phyloP scores from a whole-genome alignment of 2,329 filamentous ascomycete species.

The Neopestalotiopsis rosae region DNA sequence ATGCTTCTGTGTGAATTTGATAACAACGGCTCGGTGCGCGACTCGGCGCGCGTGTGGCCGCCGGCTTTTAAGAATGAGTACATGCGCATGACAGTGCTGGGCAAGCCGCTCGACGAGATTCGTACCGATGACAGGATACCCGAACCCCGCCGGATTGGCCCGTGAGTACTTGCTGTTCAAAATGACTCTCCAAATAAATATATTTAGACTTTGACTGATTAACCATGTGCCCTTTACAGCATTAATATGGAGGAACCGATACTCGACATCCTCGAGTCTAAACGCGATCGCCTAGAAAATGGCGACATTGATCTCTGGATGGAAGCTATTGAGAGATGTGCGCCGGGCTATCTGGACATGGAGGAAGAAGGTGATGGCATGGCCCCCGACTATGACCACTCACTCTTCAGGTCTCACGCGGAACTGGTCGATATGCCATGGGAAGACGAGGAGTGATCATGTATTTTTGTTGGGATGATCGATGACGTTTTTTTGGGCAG shows the following conservation, averaged over 20 bases:
- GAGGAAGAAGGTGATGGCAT: slow-evolving; percentile 1
- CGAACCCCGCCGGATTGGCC: not conserved
- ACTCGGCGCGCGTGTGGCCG: not conserved
- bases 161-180: not conserved
- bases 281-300: not conserved
- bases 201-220: not conserved
- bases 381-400: not conserved
- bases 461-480: not conserved
- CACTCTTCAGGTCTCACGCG: not conserved
- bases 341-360: not conserved
- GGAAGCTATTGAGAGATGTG: not conserved
- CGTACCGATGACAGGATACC: not conserved
- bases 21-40: not conserved
- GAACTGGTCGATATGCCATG: not conserved
- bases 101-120: not conserved
- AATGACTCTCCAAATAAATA: not conserved
- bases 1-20: not conserved
- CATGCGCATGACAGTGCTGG: not conserved
- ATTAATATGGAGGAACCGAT: not conserved
- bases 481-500: not conserved
- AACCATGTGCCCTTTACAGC: not conserved
- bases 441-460: not conserved
- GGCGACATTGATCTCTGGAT: not conserved
- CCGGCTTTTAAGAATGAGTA: not conserved
- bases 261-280: not conserved